Evolutionary conservation across 768 basidiomycete genomes (phyloP), one percentile per base, ranked within the genome.

Genomic region (Boletus rubropictus): DNA sequence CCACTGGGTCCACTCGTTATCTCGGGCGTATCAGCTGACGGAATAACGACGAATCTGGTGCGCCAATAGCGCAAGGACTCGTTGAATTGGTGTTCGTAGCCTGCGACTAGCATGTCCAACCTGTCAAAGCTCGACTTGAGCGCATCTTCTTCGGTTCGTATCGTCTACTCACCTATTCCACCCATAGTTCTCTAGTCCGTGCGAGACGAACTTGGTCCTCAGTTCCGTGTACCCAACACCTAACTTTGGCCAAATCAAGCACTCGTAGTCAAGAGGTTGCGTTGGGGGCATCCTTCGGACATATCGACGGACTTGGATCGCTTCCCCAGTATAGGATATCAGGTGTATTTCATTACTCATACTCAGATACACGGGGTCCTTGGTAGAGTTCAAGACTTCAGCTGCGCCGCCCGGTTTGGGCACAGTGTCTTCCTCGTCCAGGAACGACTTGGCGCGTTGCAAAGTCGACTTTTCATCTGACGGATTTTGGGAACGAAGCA

Each of bases 331-430:
- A 58, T 93, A 98, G 34, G 86, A 84, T 51, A 99, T 83, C 21
- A 86, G 76, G 65, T 98, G 95, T 35, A 98, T 91, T 66, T 95
- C 90, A 62, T 97, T 95, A 62, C 85, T 86, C 80, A 94, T 93
- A 56, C 90, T 90, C 44, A 98, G 75, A 69, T 87, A 98, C 7
- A 96, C 84, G 1, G 92, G 84, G 42, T 86, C 80, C 32, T 65
- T 66, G 33, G 82, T 77, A 0, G 76, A 75, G 39, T 68, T 70
- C 55, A 84, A 70, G 42, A 86, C 77, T 37, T 84, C 81, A 3
- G 85, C 78, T 1, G 84, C 80, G 4, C 87, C 86, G 32, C 62
- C 59, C 3, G 82, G 81, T 56, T 76, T 78, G 2, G 79, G 77
- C 4, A 65, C 70, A 34, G 70, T 55, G 17, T 81, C 69, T 34